Base-by-base conservation (phyloP, 1,284 basidiomycete genomes). In the Chondrostereum purpureum region DNA sequence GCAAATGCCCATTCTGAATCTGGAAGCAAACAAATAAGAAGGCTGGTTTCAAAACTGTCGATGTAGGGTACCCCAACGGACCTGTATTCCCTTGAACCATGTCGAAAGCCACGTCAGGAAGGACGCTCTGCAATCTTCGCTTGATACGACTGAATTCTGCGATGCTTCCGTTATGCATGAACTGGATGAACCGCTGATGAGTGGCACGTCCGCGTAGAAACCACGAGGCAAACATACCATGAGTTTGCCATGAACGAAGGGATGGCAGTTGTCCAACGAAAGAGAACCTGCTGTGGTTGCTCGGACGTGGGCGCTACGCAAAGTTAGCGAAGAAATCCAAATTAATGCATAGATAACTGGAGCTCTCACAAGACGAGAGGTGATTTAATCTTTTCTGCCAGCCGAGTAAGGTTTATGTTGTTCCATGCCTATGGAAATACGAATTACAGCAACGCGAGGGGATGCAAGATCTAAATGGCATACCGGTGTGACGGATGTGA, bases 1-100 rank as follows among this genome's bases (percentile, higher is more conserved):
- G 90, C 92, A 59, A 96, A 97, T 5, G 90, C 85, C 92, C 92
- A 96, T 72, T 97, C 92, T 1, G 92, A 93, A 63, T 95, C 92
- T 88, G 53, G n/a, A 39, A 39, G 8, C 37, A 42, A 43, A 22
- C 18, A 38, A 35, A 8, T 36, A 18, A 51, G 35, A 47, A 5
- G 24, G 14, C 34, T 44, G 45, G n/a, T n/a, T n/a, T n/a, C 17
- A 23, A 42, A 22, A 52, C 20, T 36, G 23, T 3, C 44, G 34
- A 14, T 14, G 39, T 18, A 50, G 22, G 13, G 8, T 31, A n/a
- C 8, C 21, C 17, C n/a, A 27, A 53, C 69, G 49, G 54, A 85
- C 89, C 89, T n/a, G 92, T 96, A 58, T 93, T 93, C 42, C 93
- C 93, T 45, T 87, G 82, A 1, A 92, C 91, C 53, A 80, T 77